These are phyloP conservation scores for Cicer arietinum DNA, from an alignment of 306 rosid genomes.

Conservation along the genomic window DNA sequence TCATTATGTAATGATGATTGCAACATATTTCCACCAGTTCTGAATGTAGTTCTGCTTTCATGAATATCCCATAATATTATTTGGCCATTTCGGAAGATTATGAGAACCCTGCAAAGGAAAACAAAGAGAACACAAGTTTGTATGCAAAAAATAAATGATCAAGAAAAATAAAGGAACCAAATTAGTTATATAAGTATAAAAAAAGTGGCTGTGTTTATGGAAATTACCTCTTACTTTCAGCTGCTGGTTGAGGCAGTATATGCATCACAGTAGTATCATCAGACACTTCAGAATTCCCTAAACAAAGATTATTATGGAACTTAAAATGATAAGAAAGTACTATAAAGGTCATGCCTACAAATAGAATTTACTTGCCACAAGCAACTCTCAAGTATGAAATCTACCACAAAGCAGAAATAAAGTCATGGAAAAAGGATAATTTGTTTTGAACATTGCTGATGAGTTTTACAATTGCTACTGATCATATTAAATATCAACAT, in stretches of 20 bases:
- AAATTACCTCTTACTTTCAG: conserved; percentile 84
- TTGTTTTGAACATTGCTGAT: conserved; percentile 13
- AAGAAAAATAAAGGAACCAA: conserved; percentile 10
- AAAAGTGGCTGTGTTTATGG: conserved; percentile 32
- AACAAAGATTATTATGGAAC: conserved; percentile 39
- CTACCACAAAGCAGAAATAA: conserved; percentile 26
- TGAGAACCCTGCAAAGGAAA: conserved; percentile 69
- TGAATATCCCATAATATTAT: conserved; percentile 72
- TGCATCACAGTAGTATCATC: conserved; percentile 58
- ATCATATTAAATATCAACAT: background rate
- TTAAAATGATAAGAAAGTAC: background rate
- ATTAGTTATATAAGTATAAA: conserved; percentile 2
- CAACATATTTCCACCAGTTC: conserved; percentile 66
- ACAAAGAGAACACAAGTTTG: conserved; percentile 12
- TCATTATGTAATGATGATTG: conserved; percentile 63
- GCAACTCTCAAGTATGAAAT: conserved; percentile 5
- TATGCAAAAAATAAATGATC: conserved; percentile 4
- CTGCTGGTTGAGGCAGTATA: conserved; percentile 79
- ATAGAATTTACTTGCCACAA: background rate
- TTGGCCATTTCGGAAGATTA: conserved; percentile 74
- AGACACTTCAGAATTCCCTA: conserved; percentile 69
- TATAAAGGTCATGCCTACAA: conserved; percentile 10
- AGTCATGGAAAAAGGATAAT: background rate
- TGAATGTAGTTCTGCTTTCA: conserved; percentile 70
- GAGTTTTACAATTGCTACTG: conserved; percentile 1